Evolutionary conservation across 805 yeast species (phyloP).

Genomic region (Hanseniaspora thailandica): DNA sequence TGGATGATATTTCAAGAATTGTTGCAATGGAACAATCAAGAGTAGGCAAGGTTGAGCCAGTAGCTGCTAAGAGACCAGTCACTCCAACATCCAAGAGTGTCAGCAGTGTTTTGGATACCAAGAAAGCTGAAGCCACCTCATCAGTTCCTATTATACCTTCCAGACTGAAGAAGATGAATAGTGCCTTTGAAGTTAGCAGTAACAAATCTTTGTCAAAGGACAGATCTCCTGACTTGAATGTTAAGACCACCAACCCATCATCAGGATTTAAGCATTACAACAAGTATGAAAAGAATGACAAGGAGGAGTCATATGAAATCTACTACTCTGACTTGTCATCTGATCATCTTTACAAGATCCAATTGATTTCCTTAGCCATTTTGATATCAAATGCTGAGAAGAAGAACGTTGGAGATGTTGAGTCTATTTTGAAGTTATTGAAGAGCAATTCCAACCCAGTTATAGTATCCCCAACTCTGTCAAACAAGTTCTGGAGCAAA

Average conservation of each 20-base stretch:
- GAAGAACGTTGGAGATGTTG: conserved; percentile 32
- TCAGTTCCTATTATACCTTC: neutral
- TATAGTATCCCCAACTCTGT: neutral
- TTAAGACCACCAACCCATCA: conserved; percentile 42
- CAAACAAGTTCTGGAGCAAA: conserved; percentile 34
- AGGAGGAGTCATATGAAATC: conserved; percentile 26
- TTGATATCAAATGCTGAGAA: conserved; percentile 20
- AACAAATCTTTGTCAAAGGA: neutral
- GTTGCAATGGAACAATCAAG: conserved; percentile 96
- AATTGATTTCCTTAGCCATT: conserved; percentile 37
- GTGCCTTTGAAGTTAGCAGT: neutral
- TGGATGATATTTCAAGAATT: conserved; percentile 93
- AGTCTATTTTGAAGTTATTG: conserved; percentile 18
- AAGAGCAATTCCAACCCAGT: conserved; percentile 27
- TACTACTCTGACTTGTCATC: conserved; percentile 46
- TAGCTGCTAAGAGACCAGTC: conserved; percentile 46
- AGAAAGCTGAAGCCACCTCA: neutral
- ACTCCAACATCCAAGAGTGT: neutral
- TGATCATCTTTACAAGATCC: conserved; percentile 43
- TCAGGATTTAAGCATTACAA: conserved; percentile 81
- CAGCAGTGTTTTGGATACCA: neutral
- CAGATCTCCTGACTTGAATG: neutral
- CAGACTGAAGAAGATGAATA: neutral
- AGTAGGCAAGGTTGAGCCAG: conserved; percentile 56
- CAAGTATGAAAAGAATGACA: conserved; percentile 24